These are phyloP conservation scores for Leccinellum albellum DNA, from an alignment of 768 basidiomycete genomes.

Conservation along the genomic window DNA sequence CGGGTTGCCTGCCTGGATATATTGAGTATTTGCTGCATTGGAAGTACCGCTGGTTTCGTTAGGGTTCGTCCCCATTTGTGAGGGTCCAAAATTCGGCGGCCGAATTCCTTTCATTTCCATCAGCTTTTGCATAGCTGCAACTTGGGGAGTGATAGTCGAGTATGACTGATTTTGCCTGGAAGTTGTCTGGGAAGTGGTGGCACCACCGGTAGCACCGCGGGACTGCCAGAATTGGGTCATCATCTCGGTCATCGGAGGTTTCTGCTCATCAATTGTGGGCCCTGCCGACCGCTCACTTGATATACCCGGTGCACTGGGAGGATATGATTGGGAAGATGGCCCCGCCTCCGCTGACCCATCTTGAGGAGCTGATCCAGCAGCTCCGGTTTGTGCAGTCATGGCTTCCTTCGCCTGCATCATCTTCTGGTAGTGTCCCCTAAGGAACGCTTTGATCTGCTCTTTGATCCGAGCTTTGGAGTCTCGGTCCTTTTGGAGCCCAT, in stretches of 20 bases:
- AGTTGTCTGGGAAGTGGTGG: conserved; percentile 11
- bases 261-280: conserved; percentile 19
- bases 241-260: conserved; percentile 23
- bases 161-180: conserved; percentile 13
- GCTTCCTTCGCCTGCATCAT: conserved; percentile 7
- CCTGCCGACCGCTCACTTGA: conserved; percentile 6
- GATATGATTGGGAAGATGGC: conserved; percentile 11
- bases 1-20: neutral
- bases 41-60: conserved; percentile 9
- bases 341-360: conserved; percentile 8
- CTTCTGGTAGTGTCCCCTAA: conserved; percentile 19
- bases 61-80: conserved; percentile 16
- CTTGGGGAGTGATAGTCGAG: conserved; percentile 4
- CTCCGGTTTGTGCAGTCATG: conserved; percentile 4
- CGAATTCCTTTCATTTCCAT: conserved; percentile 41
- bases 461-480: neutral
- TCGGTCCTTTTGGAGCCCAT: conserved; percentile 14
- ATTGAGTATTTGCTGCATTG: neutral
- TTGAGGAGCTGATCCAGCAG: neutral
- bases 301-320: conserved; percentile 2
- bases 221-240: conserved; percentile 29
- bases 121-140: conserved; percentile 43
- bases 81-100: conserved; percentile 17
- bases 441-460: conserved; percentile 11
- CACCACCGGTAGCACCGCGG: conserved; percentile 12